Conservation (phyloP, 345 rosid genomes). For the Bretschneidera sinensis region DNA sequence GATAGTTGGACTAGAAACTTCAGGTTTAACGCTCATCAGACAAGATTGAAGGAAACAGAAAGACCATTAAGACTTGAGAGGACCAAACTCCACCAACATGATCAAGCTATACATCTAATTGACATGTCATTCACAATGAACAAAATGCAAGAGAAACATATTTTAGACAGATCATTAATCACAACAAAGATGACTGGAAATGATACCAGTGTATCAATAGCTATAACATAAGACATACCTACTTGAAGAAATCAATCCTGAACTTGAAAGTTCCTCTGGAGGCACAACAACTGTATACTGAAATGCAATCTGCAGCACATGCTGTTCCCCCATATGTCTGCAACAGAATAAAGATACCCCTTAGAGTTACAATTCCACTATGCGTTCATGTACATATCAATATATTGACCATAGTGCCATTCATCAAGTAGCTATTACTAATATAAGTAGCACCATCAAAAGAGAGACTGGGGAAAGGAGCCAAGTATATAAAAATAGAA, state of each 20-base stretch:
- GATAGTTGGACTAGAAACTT: neutral
- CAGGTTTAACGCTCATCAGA: too few species aligned
- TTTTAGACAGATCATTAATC: neutral
- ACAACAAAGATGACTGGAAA: neutral
- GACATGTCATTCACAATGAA: neutral
- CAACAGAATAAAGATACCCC: conserved; percentile 14
- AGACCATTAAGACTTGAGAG: neutral
- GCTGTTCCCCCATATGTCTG: conserved; percentile 83
- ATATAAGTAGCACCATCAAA: too few species aligned
- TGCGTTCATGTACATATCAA: neutral
- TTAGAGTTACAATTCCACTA: neutral
- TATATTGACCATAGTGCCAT: neutral
- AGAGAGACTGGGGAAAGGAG: too few species aligned
- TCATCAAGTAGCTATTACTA: neutral
- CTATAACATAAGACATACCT: conserved; percentile 42
- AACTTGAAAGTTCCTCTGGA: conserved; percentile 64
- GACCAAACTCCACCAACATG: neutral
- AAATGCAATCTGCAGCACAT: conserved; percentile 88
- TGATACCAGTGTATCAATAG: neutral
- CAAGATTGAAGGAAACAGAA: neutral
- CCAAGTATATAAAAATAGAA: too few species aligned
- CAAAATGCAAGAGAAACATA: neutral
- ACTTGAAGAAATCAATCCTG: conserved; percentile 46
- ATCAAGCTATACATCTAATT: neutral
- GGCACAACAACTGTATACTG: conserved; percentile 87